Conservation (phyloP, 306 rosid genomes). For the Carpinus viminea region DNA sequence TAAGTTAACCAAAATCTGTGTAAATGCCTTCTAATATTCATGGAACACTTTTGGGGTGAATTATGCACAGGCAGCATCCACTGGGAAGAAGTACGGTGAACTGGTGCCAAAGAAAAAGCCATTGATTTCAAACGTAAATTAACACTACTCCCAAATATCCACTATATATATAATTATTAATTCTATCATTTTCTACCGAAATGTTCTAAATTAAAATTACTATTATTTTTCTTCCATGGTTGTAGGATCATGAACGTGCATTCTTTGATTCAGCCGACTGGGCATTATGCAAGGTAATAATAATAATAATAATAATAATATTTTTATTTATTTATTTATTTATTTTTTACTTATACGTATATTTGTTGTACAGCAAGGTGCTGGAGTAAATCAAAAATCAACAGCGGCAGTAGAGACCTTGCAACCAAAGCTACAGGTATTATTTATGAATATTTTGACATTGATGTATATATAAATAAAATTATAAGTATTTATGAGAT, state of each 20-base stretch:
- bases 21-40: neutral
- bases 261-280: slow-evolving; percentile 97
- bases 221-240: neutral
- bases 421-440: slow-evolving; percentile 80
- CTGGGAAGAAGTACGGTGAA: slow-evolving; percentile 75
- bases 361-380: slow-evolving; percentile 66
- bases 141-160: neutral
- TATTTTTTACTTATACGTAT: neutral
- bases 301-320: too few relatives aligned
- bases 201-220: neutral
- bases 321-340: neutral
- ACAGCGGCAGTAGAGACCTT: slow-evolving; percentile 72
- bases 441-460: too few relatives aligned
- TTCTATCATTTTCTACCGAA: neutral
- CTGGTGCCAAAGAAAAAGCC: slow-evolving; percentile 91
- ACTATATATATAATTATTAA: too few relatives aligned
- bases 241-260: slow-evolving; percentile 82
- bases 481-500: neutral
- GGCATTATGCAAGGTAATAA: slow-evolving; percentile 88
- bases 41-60: neutral
- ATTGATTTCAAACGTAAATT: slow-evolving; percentile 74
- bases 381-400: slow-evolving; percentile 65
- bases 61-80: slow-evolving; percentile 35
- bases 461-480: too few relatives aligned
- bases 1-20: too few relatives aligned